Evolutionary conservation across 1,284 basidiomycete species (phyloP).

Genomic region (Mycosarcoma maydis): DNA sequence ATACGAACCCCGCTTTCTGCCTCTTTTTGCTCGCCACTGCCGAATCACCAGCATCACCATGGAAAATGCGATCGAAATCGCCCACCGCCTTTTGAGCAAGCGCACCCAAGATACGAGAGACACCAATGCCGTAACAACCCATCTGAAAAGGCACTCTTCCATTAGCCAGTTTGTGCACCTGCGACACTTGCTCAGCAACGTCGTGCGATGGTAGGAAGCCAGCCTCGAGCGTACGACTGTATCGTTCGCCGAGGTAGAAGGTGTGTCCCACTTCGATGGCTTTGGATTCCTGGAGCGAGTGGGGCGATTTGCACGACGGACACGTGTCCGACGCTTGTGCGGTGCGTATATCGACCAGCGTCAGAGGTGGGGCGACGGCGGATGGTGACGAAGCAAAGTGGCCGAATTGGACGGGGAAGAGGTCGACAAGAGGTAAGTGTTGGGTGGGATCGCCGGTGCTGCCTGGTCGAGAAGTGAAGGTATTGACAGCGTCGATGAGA

Average conservation of each 20-base stretch:
- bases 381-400: neutral
- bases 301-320: slow-evolving; percentile 42
- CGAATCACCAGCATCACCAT: neutral
- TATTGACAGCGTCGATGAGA: slow-evolving; percentile 19
- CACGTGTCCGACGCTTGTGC: slow-evolving; percentile 52
- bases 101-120: slow-evolving; percentile 65
- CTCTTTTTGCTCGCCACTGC: neutral
- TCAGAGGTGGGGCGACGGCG: slow-evolving; percentile 15
- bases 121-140: slow-evolving; percentile 68
- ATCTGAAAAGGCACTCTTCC: slow-evolving; percentile 62
- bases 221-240: slow-evolving; percentile 61
- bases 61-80: slow-evolving; percentile 8
- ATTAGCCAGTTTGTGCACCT: slow-evolving; percentile 11
- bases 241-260: slow-evolving; percentile 66
- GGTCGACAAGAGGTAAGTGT: slow-evolving; percentile 21
- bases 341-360: slow-evolving; percentile 35
- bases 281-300: slow-evolving; percentile 41
- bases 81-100: slow-evolving; percentile 53
- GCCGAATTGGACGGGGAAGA: slow-evolving; percentile 46
- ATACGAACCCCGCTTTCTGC: slow-evolving; percentile 51
- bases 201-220: slow-evolving; percentile 24
- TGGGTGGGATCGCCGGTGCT: neutral
- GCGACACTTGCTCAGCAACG: neutral
- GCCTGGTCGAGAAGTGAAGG: slow-evolving; percentile 21
- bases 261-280: slow-evolving; percentile 68